Evolutionary conservation across 345 rosid genomes (phyloP).

Genomic region (Noccaea bulbosa): DNA sequence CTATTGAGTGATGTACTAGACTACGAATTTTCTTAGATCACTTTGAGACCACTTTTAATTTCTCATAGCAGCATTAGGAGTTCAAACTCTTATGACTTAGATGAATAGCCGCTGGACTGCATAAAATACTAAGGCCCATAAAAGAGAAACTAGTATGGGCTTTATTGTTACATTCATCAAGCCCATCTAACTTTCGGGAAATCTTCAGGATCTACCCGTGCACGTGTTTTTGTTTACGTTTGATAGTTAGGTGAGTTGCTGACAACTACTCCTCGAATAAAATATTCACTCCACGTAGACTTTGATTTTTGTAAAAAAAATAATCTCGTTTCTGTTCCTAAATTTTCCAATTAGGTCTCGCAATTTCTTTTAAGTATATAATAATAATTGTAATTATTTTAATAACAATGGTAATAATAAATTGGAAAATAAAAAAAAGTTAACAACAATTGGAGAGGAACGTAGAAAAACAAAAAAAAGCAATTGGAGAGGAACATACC

Average conservation of each 20-base stretch:
- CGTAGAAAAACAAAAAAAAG: background rate
- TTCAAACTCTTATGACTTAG: too few species aligned
- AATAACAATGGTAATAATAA: background rate
- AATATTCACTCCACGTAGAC: background rate
- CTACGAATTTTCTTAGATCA: too few species aligned
- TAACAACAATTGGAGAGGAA: background rate
- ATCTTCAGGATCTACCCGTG: slow-evolving; percentile 4
- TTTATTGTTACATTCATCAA: background rate
- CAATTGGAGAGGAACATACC: slow-evolving; percentile 8
- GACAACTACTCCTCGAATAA: slow-evolving; percentile 10
- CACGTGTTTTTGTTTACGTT: slow-evolving; percentile 33
- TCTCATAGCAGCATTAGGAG: too few species aligned
- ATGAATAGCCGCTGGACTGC: too few species aligned
- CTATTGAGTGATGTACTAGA: too few species aligned
- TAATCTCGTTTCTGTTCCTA: background rate
- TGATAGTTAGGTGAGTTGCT: slow-evolving; percentile 44
- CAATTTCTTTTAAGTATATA: background rate
- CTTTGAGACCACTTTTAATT: too few species aligned
- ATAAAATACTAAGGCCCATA: slow-evolving; percentile 22
- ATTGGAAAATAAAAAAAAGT: background rate
- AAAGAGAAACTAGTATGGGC: background rate
- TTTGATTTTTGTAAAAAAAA: background rate
- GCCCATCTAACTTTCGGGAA: slow-evolving; percentile 20
- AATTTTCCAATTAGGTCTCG: background rate
- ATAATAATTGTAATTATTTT: background rate